A percentile compares a stretch with the other conserved stretches of the same genome.
Conservation (phyloP, 306 rosid species). For the Prosopis cineraria region DNA sequence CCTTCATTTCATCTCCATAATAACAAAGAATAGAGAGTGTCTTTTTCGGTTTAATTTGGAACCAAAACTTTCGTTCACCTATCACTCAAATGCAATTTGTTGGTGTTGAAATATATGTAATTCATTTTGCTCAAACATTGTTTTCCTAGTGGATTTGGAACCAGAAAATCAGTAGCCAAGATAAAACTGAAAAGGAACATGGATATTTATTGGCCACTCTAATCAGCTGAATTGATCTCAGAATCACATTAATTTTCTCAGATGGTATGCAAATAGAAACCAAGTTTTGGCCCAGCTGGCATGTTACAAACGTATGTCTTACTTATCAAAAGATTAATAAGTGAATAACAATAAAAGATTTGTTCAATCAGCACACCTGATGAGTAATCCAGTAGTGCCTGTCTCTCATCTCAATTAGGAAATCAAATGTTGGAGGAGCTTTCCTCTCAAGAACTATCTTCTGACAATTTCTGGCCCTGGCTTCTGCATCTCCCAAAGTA, state of each 20-base stretch:
- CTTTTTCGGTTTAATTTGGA: background rate
- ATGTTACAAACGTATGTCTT: constrained; percentile 9
- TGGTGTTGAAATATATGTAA: background rate
- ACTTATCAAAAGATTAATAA: background rate
- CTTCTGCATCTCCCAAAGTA: constrained; percentile 70
- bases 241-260: background rate
- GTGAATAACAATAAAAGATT: constrained; percentile 18
- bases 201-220: background rate
- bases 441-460: constrained; percentile 75
- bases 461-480: constrained; percentile 61
- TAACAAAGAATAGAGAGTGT: background rate
- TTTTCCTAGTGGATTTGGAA: background rate
- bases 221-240: constrained; percentile 2
- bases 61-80: constrained; percentile 2
- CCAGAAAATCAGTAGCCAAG: background rate
- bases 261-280: constrained; percentile 17
- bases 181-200: background rate
- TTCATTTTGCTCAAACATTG: background rate
- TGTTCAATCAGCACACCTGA: constrained; percentile 49
- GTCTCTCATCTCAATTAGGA: constrained; percentile 77
- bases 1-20: background rate
- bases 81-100: background rate
- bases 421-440: constrained; percentile 72
- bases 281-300: background rate
- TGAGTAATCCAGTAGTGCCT: constrained; percentile 74